phyloP scores from a whole-genome alignment of 2,329 filamentous ascomycete species.

The Neophaeococcomyces mojaviensis region DNA sequence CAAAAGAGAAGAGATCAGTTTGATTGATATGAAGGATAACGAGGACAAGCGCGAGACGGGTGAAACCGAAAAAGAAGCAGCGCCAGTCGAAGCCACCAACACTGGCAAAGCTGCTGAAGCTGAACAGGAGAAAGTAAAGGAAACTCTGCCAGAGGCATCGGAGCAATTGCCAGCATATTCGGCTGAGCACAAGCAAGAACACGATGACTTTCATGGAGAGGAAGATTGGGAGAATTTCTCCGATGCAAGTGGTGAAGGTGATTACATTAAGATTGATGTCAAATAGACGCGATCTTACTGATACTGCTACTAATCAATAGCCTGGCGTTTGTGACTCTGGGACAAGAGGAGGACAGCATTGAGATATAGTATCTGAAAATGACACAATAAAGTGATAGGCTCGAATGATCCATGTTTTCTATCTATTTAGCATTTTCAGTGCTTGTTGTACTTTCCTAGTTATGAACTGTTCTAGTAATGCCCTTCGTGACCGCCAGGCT shows the following conservation, averaged over 20 bases:
- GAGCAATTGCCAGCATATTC: conserved; percentile 4
- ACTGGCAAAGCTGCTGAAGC: conserved; percentile 2
- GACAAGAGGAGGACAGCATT: too few relatives aligned
- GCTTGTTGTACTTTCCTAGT: too few relatives aligned
- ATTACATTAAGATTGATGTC: conserved; percentile 54
- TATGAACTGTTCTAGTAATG: too few relatives aligned
- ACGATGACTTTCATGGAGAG: too few relatives aligned
- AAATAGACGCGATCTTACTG: conserved; percentile 29
- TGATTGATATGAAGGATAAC: conserved; percentile 15
- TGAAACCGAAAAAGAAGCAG: neutral
- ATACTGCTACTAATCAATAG: too few relatives aligned
- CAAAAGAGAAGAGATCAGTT: neutral
- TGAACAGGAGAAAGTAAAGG: conserved; percentile 19
- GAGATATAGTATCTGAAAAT: too few relatives aligned
- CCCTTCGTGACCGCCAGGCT: too few relatives aligned
- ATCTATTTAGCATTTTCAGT: too few relatives aligned
- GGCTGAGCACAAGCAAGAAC: conserved; percentile 24
- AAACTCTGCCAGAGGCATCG: conserved; percentile 7
- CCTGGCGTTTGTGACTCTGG: too few relatives aligned
- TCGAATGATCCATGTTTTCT: too few relatives aligned
- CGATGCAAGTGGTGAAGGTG: conserved; percentile 27
- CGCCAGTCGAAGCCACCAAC: conserved; percentile 6
- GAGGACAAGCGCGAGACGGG: conserved; percentile 1
- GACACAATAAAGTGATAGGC: too few relatives aligned
- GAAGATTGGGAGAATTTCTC: conserved; percentile 18